Evolutionary conservation across 176 grass and related monocot species (phyloP).

Genomic region (Bonia amplexicaulis): DNA sequence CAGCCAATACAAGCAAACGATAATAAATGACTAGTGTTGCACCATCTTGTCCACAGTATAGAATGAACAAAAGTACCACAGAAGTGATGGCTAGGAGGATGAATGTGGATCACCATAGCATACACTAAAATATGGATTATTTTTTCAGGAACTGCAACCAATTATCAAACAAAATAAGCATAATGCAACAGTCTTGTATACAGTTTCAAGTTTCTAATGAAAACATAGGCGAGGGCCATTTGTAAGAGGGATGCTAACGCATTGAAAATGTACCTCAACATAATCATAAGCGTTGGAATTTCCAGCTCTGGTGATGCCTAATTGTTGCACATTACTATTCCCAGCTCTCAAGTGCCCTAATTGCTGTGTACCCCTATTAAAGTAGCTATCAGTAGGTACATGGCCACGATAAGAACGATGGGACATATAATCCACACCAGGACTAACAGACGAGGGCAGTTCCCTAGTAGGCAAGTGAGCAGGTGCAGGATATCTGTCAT

Average conservation of each 20-base stretch:
- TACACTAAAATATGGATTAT: background rate
- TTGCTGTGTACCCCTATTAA: constrained; percentile 39
- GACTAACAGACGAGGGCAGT: constrained; percentile 38
- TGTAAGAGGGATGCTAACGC: constrained; percentile 25
- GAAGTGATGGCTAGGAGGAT: background rate
- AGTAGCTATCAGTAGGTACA: constrained; percentile 44
- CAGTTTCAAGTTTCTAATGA: constrained; percentile 18
- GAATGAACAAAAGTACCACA: constrained; percentile 10
- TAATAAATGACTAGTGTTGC: background rate
- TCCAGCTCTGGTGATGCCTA: constrained; percentile 50
- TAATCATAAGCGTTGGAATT: constrained; percentile 61
- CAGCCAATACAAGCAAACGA: background rate
- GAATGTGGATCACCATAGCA: background rate
- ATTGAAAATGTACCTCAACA: constrained; percentile 54
- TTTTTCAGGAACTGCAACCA: background rate
- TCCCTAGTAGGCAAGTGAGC: constrained; percentile 43
- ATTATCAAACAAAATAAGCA: constrained; percentile 12
- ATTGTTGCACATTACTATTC: constrained; percentile 29
- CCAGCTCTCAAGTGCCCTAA: constrained; percentile 29
- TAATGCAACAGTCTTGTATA: constrained; percentile 1
- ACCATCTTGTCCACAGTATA: constrained; percentile 12
- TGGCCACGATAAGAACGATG: constrained; percentile 37
- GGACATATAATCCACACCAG: constrained; percentile 28
- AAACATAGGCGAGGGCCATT: constrained; percentile 5
- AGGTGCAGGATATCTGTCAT: constrained; percentile 37